Conservation (phyloP, 2,329 filamentous ascomycete species). For the Trichoderma gracile region DNA sequence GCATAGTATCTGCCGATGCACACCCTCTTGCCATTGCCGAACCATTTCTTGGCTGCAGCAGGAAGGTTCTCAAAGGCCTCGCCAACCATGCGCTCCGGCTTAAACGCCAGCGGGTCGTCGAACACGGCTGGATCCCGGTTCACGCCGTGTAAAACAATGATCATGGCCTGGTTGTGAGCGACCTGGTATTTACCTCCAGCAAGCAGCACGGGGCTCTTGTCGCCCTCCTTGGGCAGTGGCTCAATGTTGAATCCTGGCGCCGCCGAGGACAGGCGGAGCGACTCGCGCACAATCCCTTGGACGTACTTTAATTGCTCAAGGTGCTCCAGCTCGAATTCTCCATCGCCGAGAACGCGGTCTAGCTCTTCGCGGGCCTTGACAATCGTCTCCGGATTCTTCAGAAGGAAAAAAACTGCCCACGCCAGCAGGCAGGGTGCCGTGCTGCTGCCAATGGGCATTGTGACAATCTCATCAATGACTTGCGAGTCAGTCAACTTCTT, state of each 20-base stretch:
- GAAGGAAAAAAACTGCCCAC: slow-evolving; percentile 51
- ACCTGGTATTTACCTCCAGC: slow-evolving; percentile 52
- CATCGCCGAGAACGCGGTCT: slow-evolving; percentile 51
- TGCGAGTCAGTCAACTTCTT: slow-evolving; percentile 58
- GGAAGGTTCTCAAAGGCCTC: slow-evolving; percentile 47
- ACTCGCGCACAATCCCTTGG: slow-evolving; percentile 55
- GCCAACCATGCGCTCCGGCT: slow-evolving; percentile 52
- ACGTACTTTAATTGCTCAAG: slow-evolving; percentile 55
- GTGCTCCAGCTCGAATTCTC: slow-evolving; percentile 49
- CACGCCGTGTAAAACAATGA: slow-evolving; percentile 52
- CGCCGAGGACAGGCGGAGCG: slow-evolving; percentile 55
- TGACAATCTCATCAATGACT: slow-evolving; percentile 68
- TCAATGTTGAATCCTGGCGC: slow-evolving; percentile 59
- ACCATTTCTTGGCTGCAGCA: slow-evolving; percentile 50
- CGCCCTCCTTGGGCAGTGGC: slow-evolving; percentile 40
- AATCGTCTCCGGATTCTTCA: slow-evolving; percentile 53
- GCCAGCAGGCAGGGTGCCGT: slow-evolving; percentile 50
- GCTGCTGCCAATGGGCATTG: slow-evolving; percentile 62
- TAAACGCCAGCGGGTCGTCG: slow-evolving; percentile 48
- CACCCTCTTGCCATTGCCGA: slow-evolving; percentile 53
- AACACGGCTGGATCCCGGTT: slow-evolving; percentile 53
- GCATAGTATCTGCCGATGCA: slow-evolving; percentile 56
- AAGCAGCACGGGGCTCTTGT: slow-evolving; percentile 49
- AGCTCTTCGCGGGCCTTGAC: slow-evolving; percentile 54
- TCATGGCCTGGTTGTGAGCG: slow-evolving; percentile 51